phyloP scores from a whole-genome alignment of 257 asterid genomes.

The Jacaranda mimosifolia region DNA sequence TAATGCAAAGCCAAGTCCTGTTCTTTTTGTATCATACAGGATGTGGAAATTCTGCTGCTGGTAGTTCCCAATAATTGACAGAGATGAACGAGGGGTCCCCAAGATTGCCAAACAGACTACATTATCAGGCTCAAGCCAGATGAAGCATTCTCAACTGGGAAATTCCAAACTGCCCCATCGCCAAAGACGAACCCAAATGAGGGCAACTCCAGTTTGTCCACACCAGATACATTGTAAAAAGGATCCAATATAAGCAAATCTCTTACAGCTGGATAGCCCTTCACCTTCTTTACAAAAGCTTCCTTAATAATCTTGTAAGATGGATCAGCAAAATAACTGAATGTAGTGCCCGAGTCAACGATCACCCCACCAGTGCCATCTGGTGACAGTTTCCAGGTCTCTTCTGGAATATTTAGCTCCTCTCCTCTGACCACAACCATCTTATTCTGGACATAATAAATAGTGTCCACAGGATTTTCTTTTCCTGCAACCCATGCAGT shows the following conservation, averaged over 20 bases:
- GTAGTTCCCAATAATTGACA: constrained; percentile 74
- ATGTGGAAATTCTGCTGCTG: constrained; percentile 81
- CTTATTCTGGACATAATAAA: constrained; percentile 65
- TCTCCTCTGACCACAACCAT: constrained; percentile 64
- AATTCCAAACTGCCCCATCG: constrained; percentile 73
- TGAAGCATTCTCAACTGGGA: constrained; percentile 70
- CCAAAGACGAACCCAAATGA: constrained; percentile 60
- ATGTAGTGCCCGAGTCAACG: constrained; percentile 72
- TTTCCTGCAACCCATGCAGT: constrained; percentile 59
- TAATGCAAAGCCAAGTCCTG: constrained; percentile 72
- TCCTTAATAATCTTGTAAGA: constrained; percentile 59
- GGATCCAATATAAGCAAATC: constrained; percentile 65
- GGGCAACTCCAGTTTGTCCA: constrained; percentile 49
- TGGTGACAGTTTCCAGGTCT: constrained; percentile 55
- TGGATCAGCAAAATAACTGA: constrained; percentile 69
- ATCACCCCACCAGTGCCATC: constrained; percentile 68
- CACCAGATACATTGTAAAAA: constrained; percentile 67
- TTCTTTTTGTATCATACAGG: constrained; percentile 57
- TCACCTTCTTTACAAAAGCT: constrained; percentile 55
- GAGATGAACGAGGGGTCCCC: constrained; percentile 59
- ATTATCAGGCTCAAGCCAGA: constrained; percentile 64
- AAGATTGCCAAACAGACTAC: constrained; percentile 67
- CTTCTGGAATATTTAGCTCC: constrained; percentile 57
- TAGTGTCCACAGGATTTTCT: no score
- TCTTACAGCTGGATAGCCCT: constrained; percentile 47